Evolutionary conservation across 768 basidiomycete genomes (phyloP).

Genomic region (Psilocybe subaeruginosa): DNA sequence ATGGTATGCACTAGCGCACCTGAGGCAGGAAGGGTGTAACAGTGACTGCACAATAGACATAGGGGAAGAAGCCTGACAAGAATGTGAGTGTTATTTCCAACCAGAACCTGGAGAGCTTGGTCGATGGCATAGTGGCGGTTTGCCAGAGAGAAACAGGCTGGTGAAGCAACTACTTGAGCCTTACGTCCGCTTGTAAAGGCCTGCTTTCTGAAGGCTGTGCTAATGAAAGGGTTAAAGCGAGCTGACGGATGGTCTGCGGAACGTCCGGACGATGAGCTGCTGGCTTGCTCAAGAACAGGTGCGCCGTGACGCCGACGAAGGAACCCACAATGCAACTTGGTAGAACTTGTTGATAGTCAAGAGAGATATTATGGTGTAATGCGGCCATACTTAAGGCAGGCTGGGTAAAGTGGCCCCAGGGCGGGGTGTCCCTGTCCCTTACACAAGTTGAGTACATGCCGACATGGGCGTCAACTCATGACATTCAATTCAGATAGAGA

Average conservation of each 20-base stretch:
- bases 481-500: background rate
- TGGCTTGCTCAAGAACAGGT: no score
- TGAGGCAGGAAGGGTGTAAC: conserved; percentile 31
- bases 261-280: background rate
- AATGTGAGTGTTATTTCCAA: conserved; percentile 2
- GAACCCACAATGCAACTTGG: no score
- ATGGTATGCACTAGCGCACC: conserved; percentile 17
- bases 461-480: conserved; percentile 13
- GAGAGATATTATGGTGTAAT: background rate
- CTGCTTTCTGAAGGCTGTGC: background rate
- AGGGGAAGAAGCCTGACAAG: conserved; percentile 4
- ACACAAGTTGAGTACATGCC: background rate
- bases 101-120: background rate
- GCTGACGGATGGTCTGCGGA: conserved; percentile 3
- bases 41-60: conserved; percentile 13
- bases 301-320: no score
- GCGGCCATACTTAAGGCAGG: no score
- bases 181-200: background rate
- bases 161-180: background rate
- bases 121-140: background rate
- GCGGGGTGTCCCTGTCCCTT: background rate
- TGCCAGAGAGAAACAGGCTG: background rate
- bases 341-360: background rate
- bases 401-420: no score
- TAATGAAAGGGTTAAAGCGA: background rate